A percentile compares a stretch with the other conserved stretches of the same genome.
Evolutionary conservation across 768 basidiomycete species (phyloP).

Genomic region (Coprinellus aureogranulatus): DNA sequence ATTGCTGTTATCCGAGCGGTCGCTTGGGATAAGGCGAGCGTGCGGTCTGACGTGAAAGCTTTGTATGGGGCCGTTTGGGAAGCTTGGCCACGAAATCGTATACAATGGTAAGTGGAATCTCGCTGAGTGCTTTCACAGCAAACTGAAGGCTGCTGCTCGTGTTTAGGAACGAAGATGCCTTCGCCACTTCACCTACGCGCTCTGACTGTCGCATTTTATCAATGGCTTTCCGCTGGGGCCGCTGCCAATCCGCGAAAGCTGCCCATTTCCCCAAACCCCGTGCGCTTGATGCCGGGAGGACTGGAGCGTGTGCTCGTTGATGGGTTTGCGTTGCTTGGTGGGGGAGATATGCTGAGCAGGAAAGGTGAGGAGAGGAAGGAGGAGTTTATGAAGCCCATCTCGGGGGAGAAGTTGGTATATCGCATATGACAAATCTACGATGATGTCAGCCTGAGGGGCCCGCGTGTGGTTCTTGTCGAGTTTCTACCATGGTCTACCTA

Average conservation of each 20-base stretch:
- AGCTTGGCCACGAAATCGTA: constrained; percentile 29
- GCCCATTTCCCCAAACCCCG: constrained; percentile 24
- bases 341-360: constrained; percentile 23
- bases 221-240: constrained; percentile 24
- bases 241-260: constrained; percentile 16
- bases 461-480: too few species aligned
- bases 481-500: too few species aligned
- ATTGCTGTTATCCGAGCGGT: constrained; percentile 28
- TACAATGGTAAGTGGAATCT: constrained; percentile 24
- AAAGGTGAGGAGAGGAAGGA: not conserved
- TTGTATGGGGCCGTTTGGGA: constrained; percentile 32
- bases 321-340: constrained; percentile 28
- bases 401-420: constrained; percentile 32
- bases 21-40: constrained; percentile 23
- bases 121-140: too few species aligned
- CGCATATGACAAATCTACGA: constrained; percentile 9
- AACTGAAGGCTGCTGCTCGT: too few species aligned
- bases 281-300: constrained; percentile 34
- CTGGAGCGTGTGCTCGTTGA: constrained; percentile 24
- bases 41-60: constrained; percentile 24
- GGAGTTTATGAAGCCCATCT: constrained; percentile 26
- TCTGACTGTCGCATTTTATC: constrained; percentile 31
- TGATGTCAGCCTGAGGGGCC: too few species aligned
- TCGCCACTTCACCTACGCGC: constrained; percentile 23
- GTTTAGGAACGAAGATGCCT: too few species aligned